These are phyloP conservation scores for Globisporangium iwayamae DNA, from an alignment of 352 stramenopile species.

Conservation along the genomic window DNA sequence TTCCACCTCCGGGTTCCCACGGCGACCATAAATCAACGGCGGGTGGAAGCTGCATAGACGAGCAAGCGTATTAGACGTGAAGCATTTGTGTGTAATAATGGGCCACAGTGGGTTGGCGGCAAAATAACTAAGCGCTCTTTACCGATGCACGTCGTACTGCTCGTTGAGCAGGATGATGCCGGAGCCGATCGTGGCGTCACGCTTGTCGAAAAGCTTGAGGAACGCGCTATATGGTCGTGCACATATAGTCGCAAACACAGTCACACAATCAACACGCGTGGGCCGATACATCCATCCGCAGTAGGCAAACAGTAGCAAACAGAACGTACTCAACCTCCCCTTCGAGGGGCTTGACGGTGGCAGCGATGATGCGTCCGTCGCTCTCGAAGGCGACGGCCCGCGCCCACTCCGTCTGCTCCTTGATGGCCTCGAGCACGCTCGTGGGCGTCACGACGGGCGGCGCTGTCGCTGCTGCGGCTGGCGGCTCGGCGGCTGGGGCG, in stretches of 20 bases:
- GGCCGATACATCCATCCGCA: not conserved
- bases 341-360: conserved; percentile 59
- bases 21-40: conserved; percentile 71
- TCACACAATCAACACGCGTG: conserved; percentile 5
- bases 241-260: conserved; percentile 6
- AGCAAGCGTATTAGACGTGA: not conserved
- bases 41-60: conserved; percentile 52
- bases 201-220: conserved; percentile 73
- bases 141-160: conserved; percentile 84
- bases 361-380: conserved; percentile 43
- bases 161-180: conserved; percentile 71
- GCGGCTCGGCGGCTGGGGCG: not conserved
- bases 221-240: conserved; percentile 24
- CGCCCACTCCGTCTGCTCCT: conserved; percentile 64
- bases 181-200: conserved; percentile 66
- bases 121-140: not conserved
- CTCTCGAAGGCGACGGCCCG: conserved; percentile 61
- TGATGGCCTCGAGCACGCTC: conserved; percentile 48
- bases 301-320: not conserved
- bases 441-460: conserved; percentile 31
- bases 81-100: not conserved
- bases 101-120: not conserved
- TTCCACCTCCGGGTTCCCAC: conserved; percentile 54
- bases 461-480: conserved; percentile 5
- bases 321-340: conserved; percentile 49